A percentile compares a stretch with the other conserved stretches of the same genome.
These are phyloP conservation scores for Melocanna baccifera DNA, from an alignment of 176 grass and related monocot genomes.

Conservation along the genomic window DNA sequence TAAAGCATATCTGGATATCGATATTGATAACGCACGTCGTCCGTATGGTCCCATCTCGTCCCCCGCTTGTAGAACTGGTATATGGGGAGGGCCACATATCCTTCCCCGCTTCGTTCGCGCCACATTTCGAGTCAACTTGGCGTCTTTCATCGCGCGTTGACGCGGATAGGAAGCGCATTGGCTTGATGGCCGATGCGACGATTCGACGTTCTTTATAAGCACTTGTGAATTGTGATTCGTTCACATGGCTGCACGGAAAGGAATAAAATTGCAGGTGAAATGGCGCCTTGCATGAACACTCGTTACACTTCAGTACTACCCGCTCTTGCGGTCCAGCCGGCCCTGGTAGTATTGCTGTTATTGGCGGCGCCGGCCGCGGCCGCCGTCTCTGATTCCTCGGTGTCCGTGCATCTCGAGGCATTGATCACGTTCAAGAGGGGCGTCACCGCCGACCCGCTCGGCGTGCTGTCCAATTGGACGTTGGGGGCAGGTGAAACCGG, in stretches of 20 bases:
- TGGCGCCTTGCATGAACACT: conserved; percentile 4
- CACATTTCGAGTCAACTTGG: conserved; percentile 19
- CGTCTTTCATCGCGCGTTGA: conserved; percentile 4
- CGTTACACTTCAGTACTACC: background rate
- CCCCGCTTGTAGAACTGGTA: no score
- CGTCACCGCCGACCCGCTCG: conserved; percentile 55
- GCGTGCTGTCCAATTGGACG: conserved; percentile 52
- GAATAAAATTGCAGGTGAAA: background rate
- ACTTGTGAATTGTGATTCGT: background rate
- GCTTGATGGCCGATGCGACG: background rate
- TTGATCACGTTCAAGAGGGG: conserved; percentile 73
- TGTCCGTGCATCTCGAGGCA: conserved; percentile 52
- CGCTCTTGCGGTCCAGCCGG: background rate
- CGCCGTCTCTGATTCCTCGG: background rate
- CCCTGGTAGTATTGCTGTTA: background rate
- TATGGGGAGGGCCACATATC: no score
- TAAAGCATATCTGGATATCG: no score
- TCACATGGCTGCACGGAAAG: background rate
- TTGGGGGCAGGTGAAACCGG: background rate
- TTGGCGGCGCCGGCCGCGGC: background rate
- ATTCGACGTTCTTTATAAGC: conserved; percentile 7
- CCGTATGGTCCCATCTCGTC: no score
- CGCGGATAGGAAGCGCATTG: background rate
- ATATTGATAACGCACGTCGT: no score
- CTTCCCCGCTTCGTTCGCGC: conserved; percentile 19